Conservation (phyloP, 192 early-diverging fungal genomes). For the Backusella parvicylindrica region DNA sequence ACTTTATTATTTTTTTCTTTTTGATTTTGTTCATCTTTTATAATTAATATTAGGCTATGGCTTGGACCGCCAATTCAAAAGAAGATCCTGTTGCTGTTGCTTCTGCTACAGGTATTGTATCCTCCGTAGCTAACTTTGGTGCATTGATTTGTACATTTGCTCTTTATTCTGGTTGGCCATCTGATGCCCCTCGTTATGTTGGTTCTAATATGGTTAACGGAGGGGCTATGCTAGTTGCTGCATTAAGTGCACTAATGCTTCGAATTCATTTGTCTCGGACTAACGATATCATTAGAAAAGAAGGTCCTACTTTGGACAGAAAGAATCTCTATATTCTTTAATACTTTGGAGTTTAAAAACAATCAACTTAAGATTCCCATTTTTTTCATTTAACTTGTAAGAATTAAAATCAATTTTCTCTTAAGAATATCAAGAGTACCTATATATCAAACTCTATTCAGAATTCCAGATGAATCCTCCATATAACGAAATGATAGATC, state of each 20-base stretch:
- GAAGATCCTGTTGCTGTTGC: conserved; percentile 27
- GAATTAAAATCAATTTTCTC: too few relatives aligned
- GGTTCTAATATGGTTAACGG: conserved; percentile 36
- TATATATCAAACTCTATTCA: too few relatives aligned
- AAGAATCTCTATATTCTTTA: neutral
- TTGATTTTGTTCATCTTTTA: neutral
- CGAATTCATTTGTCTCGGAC: conserved; percentile 2
- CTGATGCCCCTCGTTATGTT: conserved; percentile 30
- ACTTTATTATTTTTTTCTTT: neutral
- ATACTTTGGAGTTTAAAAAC: neutral
- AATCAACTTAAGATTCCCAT: neutral
- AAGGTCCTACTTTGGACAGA: neutral
- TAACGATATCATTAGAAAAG: conserved; percentile 21
- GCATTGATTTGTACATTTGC: conserved; percentile 33
- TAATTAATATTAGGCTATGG: conserved; percentile 22
- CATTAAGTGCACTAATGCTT: conserved; percentile 22
- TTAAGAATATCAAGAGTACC: too few relatives aligned
- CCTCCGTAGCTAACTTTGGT: conserved; percentile 33
- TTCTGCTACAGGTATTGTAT: conserved; percentile 35
- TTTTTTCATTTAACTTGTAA: too few relatives aligned
- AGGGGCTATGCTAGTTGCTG: conserved; percentile 30
- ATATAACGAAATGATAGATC: too few relatives aligned
- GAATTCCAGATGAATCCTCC: too few relatives aligned
- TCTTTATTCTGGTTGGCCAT: conserved; percentile 29
- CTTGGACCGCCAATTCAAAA: conserved; percentile 37